phyloP scores from a whole-genome alignment of 1,284 basidiomycete genomes.

The Trichosporon ovoides region DNA sequence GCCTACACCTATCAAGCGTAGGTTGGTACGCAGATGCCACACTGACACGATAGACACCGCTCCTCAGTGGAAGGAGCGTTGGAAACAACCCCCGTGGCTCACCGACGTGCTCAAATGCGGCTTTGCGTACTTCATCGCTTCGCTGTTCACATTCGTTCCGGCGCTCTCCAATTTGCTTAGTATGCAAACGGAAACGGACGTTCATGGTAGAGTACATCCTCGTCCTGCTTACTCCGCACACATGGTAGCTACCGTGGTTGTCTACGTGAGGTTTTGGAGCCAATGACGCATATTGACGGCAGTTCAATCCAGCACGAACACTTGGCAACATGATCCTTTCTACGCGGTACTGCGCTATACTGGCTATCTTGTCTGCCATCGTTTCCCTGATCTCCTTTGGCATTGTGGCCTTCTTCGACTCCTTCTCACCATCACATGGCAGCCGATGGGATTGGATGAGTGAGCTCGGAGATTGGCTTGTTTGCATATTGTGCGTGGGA shows the following conservation, averaged over 20 bases:
- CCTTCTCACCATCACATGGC: conserved; percentile 40
- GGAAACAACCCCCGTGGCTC: conserved; percentile 25
- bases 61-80: conserved; percentile 10
- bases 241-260: conserved; percentile 81
- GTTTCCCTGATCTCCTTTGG: conserved; percentile 74
- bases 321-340: conserved; percentile 76
- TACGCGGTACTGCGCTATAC: conserved; percentile 41
- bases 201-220: conserved; percentile 44
- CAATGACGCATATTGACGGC: conserved; percentile 53
- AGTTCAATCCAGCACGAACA: conserved; percentile 61
- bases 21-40: not conserved
- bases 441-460: conserved; percentile 39
- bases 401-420: conserved; percentile 71
- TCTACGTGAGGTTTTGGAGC: conserved; percentile 42
- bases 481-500: conserved; percentile 75
- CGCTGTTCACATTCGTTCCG: conserved; percentile 86
- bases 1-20: not conserved
- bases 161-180: conserved; percentile 43
- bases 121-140: conserved; percentile 82
- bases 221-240: conserved; percentile 70
- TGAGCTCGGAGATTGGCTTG: conserved; percentile 45
- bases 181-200: conserved; percentile 52
- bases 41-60: not conserved
- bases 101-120: conserved; percentile 74
- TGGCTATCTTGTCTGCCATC: conserved; percentile 69